phyloP scores from a whole-genome alignment of 2,329 filamentous ascomycete species.

The Monosporascus cannonballus region DNA sequence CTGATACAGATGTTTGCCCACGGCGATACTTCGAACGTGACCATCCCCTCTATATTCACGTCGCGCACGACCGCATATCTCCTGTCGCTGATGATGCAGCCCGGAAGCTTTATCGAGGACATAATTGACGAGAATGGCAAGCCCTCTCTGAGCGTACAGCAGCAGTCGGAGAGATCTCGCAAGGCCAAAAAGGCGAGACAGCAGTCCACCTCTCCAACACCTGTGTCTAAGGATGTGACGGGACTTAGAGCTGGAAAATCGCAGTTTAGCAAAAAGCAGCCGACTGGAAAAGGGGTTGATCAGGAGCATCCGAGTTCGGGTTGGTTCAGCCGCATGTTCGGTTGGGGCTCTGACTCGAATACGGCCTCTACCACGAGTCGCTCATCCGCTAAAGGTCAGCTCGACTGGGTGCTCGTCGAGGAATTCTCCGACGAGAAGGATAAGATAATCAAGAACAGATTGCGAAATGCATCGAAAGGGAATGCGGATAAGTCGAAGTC shows the following conservation, averaged over 20 bases:
- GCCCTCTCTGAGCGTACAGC: slow-evolving; percentile 42
- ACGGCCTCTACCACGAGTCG: slow-evolving; percentile 47
- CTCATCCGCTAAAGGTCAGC: slow-evolving; percentile 65
- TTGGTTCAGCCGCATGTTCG: slow-evolving; percentile 42
- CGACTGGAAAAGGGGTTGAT: slow-evolving; percentile 2
- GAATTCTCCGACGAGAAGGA: slow-evolving; percentile 57
- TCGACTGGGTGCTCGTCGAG: slow-evolving; percentile 66
- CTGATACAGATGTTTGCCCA: slow-evolving; percentile 98
- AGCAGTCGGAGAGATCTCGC: slow-evolving; percentile 37
- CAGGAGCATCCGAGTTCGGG: slow-evolving; percentile 21
- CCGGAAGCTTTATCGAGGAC: slow-evolving; percentile 57
- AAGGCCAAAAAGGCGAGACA: slow-evolving; percentile 30
- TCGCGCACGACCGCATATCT: slow-evolving; percentile 91
- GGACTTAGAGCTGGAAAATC: slow-evolving; percentile 17
- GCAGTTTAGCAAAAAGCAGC: slow-evolving; percentile 19
- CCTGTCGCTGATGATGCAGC: slow-evolving; percentile 78
- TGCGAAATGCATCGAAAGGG: slow-evolving; percentile 30
- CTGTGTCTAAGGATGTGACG: slow-evolving; percentile 20
- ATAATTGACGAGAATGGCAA: slow-evolving; percentile 55
- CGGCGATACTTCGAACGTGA: slow-evolving; percentile 90
- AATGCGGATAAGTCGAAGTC: slow-evolving; percentile 19
- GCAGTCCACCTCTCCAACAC: slow-evolving; percentile 19
- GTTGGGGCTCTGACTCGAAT: slow-evolving; percentile 25
- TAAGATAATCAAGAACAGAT: slow-evolving; percentile 34
- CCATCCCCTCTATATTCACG: slow-evolving; percentile 91